phyloP scores from a whole-genome alignment of 2,329 filamentous ascomycete species.

The Clonostachys solani region DNA sequence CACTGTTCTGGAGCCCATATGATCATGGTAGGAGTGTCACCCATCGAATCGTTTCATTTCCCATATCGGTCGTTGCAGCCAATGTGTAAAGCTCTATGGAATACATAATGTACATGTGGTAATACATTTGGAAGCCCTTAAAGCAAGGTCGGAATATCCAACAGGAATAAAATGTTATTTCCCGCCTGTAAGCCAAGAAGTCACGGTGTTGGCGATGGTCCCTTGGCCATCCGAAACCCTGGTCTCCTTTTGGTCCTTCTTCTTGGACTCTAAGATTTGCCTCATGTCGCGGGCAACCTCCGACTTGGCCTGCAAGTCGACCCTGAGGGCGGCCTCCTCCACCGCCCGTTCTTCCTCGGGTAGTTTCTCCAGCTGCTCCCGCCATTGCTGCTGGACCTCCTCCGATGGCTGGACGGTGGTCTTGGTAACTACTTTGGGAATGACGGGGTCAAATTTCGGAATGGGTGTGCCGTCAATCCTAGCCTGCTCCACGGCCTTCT shows the following conservation, averaged over 20 bases:
- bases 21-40: too few species aligned
- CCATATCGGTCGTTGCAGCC: too few species aligned
- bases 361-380: constrained; percentile 52
- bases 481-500: constrained; percentile 67
- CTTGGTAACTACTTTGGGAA: constrained; percentile 28
- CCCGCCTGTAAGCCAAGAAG: constrained; percentile 20
- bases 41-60: too few species aligned
- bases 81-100: too few species aligned
- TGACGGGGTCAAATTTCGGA: constrained; percentile 55
- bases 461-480: constrained; percentile 54
- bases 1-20: too few species aligned
- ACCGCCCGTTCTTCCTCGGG: constrained; percentile 52
- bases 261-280: constrained; percentile 50
- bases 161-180: constrained; percentile 10
- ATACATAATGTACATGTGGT: too few species aligned
- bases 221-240: constrained; percentile 22
- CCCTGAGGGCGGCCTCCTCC: constrained; percentile 60
- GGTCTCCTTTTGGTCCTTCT: constrained; percentile 48
- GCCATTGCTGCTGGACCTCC: constrained; percentile 45
- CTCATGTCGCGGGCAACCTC: constrained; percentile 54
- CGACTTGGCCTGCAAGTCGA: constrained; percentile 56
- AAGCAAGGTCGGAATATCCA: not conserved
- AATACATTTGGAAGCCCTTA: too few species aligned
- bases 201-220: constrained; percentile 14
- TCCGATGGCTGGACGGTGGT: constrained; percentile 24